These are phyloP conservation scores for Rhodotorula paludigena DNA, from an alignment of 768 basidiomycete species.

Conservation along the genomic window DNA sequence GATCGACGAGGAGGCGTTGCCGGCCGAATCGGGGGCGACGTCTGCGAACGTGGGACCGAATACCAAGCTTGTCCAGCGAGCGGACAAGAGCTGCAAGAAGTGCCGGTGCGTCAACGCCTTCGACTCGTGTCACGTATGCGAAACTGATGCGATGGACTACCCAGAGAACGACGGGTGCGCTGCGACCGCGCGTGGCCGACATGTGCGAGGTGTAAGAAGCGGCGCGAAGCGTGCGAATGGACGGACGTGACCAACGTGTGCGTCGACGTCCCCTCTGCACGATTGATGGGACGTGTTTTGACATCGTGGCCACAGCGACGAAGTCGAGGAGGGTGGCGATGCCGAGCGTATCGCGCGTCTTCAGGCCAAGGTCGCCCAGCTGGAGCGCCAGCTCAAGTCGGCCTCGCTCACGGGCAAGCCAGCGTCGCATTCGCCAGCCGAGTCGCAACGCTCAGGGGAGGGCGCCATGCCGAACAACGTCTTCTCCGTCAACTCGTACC, in stretches of 20 bases:
- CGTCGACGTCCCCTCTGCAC: not conserved
- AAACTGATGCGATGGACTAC: too few relatives aligned
- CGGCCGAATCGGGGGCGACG: too few relatives aligned
- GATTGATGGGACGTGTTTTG: not conserved
- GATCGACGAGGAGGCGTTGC: not conserved
- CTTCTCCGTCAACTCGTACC: not conserved
- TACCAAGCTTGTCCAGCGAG: slow-evolving; percentile 18
- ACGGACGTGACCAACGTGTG: slow-evolving; percentile 11
- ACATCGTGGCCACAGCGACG: not conserved
- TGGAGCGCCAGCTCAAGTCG: slow-evolving; percentile 30
- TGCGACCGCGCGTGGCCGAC: slow-evolving; percentile 25
- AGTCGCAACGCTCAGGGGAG: not conserved
- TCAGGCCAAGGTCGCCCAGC: slow-evolving; percentile 13
- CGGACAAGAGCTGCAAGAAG: slow-evolving; percentile 32
- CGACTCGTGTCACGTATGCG: not conserved
- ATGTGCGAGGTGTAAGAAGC: slow-evolving; percentile 22
- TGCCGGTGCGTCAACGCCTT: slow-evolving; percentile 10
- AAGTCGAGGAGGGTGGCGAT: slow-evolving; percentile 31
- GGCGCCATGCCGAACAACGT: too few relatives aligned
- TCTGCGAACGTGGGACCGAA: not conserved
- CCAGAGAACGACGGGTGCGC: slow-evolving; percentile 26
- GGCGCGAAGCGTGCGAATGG: slow-evolving; percentile 21
- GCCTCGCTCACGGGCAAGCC: not conserved
- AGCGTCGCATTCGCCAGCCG: not conserved
- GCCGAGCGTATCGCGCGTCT: slow-evolving; percentile 17